Base-by-base conservation (phyloP, 768 basidiomycete genomes). In the Termitomyces heimii region DNA sequence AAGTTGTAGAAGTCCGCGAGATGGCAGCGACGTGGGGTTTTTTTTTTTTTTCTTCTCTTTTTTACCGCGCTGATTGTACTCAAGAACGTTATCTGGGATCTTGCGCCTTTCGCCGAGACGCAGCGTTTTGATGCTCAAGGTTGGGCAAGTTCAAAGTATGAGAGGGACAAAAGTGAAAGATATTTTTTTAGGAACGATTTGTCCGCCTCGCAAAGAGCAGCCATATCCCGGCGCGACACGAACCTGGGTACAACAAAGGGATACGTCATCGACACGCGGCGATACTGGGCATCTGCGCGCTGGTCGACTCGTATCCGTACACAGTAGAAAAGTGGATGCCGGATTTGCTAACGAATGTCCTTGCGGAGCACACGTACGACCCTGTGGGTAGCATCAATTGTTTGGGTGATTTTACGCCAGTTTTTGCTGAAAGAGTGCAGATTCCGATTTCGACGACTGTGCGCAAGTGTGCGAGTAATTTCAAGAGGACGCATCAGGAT, bases 311-410 rank as follows among this genome's bases (percentile, higher is more conserved):
- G 56, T 96, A 90, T 68, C 96, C 96, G 0, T 97, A 97, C 72
- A 94, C 94, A 2, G 88, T 98, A 14, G 96, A 96, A 66, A 84
- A 86, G 60, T 98, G 94, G 89, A 86, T 96, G 82, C 92, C 94
- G 0, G 84, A 86, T 47, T 78, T 97, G 44, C 73, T 95, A 60
- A 87, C 89, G 39, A 85, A 82, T 58, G 80, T 90, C 20, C 76
- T 94, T 55, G 86, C 85, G 10, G 88, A 90, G 63, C 89, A 93
- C 68, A 86, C 88, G 1, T 90, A 94, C 59, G 92, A 94, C 66
- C 94, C 94, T 13, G 86, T 87, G 60, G 58, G 79, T 65, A 10
- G 2, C 4, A 2, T 13, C 22, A 31, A 24, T 40, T 20, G 14
- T 13, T 51, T 16, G 24, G 62, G 57, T 49, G 54, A n/a, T 37